Conservation (phyloP, 2,329 filamentous ascomycete genomes). For the Fusarium sambucinum region DNA sequence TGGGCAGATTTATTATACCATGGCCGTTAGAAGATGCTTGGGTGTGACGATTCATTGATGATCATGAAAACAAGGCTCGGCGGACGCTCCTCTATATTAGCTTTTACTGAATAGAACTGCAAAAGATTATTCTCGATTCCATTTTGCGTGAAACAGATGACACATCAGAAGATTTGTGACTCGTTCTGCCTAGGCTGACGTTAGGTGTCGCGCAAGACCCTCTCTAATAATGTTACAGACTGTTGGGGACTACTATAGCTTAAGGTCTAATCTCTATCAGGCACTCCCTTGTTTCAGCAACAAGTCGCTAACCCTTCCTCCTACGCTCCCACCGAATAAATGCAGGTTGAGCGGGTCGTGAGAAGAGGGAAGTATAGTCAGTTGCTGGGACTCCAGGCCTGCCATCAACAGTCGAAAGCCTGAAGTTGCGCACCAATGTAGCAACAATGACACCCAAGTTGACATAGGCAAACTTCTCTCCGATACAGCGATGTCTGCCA, state of each 20-base stretch:
- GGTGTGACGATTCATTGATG: slow-evolving; percentile 41
- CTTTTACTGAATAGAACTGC: slow-evolving; percentile 40
- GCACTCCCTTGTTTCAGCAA: neutral
- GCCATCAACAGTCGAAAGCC: slow-evolving; percentile 68
- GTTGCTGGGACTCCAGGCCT: slow-evolving; percentile 69
- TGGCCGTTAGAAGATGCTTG: slow-evolving; percentile 21
- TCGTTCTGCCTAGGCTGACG: no score
- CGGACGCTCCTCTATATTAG: slow-evolving; percentile 20
- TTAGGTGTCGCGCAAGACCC: no score
- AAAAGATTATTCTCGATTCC: slow-evolving; percentile 25
- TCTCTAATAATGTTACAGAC: no score
- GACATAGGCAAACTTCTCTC: slow-evolving; percentile 80
- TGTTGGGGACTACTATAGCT: no score
- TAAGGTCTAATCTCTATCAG: neutral
- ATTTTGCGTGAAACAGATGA: neutral
- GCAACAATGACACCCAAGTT: slow-evolving; percentile 75
- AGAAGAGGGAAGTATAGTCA: slow-evolving; percentile 69
- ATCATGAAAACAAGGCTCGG: slow-evolving; percentile 33
- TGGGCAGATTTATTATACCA: slow-evolving; percentile 43
- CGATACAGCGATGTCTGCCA: slow-evolving; percentile 79
- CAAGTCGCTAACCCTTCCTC: slow-evolving; percentile 1
- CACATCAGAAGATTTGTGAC: neutral
- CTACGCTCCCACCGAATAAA: slow-evolving; percentile 53
- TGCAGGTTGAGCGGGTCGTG: slow-evolving; percentile 52
- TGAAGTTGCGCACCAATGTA: slow-evolving; percentile 71